These are phyloP conservation scores for Wallacemonas rigidus DNA, from an alignment of 208 protist genomes.

Conservation along the genomic window DNA sequence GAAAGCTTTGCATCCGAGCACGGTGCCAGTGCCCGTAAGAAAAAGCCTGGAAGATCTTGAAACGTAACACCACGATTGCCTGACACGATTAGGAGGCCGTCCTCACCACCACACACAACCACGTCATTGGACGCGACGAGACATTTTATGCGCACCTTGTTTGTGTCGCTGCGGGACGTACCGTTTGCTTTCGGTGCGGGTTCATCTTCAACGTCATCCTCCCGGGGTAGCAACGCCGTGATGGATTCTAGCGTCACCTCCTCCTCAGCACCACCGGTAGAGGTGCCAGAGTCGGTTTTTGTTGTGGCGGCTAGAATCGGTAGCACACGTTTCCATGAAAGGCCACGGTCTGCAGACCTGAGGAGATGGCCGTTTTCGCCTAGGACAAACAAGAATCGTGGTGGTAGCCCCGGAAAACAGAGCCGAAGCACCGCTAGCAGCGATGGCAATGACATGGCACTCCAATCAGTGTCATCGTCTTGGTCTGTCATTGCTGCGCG, in stretches of 20 bases:
- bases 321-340: slow-evolving; percentile 41
- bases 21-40: slow-evolving; percentile 7
- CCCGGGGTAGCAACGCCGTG: slow-evolving; percentile 11
- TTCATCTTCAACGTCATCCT: slow-evolving; percentile 3
- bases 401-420: slow-evolving; percentile 32
- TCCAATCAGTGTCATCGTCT: neutral
- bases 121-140: slow-evolving; percentile 39
- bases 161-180: neutral
- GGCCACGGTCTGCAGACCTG: slow-evolving; percentile 66
- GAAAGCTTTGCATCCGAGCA: neutral
- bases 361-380: slow-evolving; percentile 53
- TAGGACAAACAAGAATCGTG: slow-evolving; percentile 68
- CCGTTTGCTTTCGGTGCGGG: neutral
- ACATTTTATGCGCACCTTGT: slow-evolving; percentile 1
- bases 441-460: slow-evolving; percentile 25
- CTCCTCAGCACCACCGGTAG: slow-evolving; percentile 15
- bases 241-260: slow-evolving; percentile 18
- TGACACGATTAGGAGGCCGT: slow-evolving; percentile 63
- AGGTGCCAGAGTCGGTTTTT: neutral
- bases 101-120: slow-evolving; percentile 49
- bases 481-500: neutral
- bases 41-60: slow-evolving; percentile 19
- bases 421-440: slow-evolving; percentile 30
- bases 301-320: slow-evolving; percentile 12
- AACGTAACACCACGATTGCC: slow-evolving; percentile 70